Base-by-base conservation (phyloP, 2,329 filamentous ascomycete genomes). In the Xylariales sp. region DNA sequence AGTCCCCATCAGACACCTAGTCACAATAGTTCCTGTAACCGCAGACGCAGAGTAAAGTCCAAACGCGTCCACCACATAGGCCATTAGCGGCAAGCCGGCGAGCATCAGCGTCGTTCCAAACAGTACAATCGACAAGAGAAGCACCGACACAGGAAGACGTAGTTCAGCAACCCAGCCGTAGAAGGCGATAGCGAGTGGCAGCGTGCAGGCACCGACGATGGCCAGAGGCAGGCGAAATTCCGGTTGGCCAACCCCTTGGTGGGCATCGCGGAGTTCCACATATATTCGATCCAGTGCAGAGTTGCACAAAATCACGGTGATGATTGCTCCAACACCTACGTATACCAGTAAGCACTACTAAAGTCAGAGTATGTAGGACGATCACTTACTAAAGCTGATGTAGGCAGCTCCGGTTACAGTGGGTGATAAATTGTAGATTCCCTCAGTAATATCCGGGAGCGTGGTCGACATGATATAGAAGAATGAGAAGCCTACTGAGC, bases 1-100 rank as follows among this genome's bases (percentile, higher is more conserved):
- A 0, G 78, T 79, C 3, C 76, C 71, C 57, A 71, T 68, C 0
- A 82, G 57, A 44, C 74, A 79, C 27, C 76, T 62, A 2, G 66
- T 66, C 2, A 80, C 72, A 43, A 80, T 76, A 4, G 79, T 52
- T 1, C 71, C 74, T 0, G 76, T 79, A 62, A 79, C 66, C 2
- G 75, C 75, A 9, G 73, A 77, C 0, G 76, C 76, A 2, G 74
- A 70, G 50, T 75, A 79, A 5, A 74, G 44, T 0, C 74, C 73
- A 43, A 71, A 76, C 0, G 75, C 73, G 45, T 80, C 76, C 2
- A 80, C 75, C 0, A 79, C 65, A 46, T 79, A 80, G 0, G 74
- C 67, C 42, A 68, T 70, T 2, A 79, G 42, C 0, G 76, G 74
- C 15, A 80, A 53, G 34, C 70, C 61, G 4, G 63, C 62, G 2